Evolutionary conservation across 805 yeast genomes (phyloP).

Genomic region (Yueomyces sp.): DNA sequence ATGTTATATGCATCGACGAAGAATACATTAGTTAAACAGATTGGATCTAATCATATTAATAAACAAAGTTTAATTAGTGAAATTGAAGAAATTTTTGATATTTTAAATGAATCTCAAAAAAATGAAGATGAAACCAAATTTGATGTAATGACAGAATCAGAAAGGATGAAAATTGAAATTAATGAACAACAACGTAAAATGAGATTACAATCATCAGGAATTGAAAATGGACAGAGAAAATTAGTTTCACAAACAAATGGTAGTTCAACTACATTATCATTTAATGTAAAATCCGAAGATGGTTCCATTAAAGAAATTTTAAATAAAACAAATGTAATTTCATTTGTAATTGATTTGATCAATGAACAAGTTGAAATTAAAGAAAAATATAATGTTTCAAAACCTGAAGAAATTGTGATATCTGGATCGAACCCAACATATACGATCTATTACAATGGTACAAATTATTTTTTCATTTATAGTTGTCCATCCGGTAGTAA

Average conservation of each 20-base stretch:
- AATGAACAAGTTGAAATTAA: constrained; percentile 36
- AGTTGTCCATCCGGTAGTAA: constrained; percentile 85
- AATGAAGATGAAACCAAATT: not conserved
- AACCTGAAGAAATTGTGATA: constrained; percentile 25
- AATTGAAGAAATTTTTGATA: constrained; percentile 18
- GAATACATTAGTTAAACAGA: constrained; percentile 55
- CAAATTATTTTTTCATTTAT: constrained; percentile 48
- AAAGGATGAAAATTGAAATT: constrained; percentile 13
- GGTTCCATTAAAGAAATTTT: constrained; percentile 9
- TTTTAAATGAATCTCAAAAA: constrained; percentile 2
- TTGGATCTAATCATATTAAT: constrained; percentile 42
- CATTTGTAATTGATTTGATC: constrained; percentile 36
- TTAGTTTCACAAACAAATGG: constrained; percentile 21
- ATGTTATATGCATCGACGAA: constrained; percentile 93
- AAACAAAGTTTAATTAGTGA: constrained; percentile 24
- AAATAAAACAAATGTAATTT: constrained; percentile 32
- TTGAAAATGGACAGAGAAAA: constrained; percentile 1
- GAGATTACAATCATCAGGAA: constrained; percentile 5
- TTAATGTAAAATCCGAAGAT: constrained; percentile 10
- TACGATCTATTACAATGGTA: constrained; percentile 35
- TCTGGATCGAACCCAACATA: constrained; percentile 40
- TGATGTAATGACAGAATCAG: constrained; percentile 16
- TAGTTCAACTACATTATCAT: constrained; percentile 13
- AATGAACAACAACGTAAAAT: constrained; percentile 17
- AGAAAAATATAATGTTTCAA: constrained; percentile 11